Base-by-base conservation (phyloP, 305 asterid genomes). In the Solanum chacoense region DNA sequence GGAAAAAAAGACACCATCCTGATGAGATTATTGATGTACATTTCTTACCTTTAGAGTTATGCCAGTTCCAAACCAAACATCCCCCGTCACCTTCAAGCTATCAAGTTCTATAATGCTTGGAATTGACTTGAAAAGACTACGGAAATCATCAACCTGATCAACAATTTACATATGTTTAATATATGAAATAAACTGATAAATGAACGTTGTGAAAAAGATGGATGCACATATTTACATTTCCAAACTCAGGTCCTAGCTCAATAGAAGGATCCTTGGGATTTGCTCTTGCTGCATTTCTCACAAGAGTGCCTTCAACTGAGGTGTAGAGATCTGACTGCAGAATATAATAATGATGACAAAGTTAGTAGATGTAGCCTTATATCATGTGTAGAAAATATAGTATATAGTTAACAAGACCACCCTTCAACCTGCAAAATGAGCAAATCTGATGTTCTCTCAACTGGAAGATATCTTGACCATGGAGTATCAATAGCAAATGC, bases 71-170 rank as follows among this genome's bases (percentile, higher is more conserved):
- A 97, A 96, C 97, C 96, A 96, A 91, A 97, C 99, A 93, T 97
- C 95, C 91, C 99, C 99, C 16, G 94, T 91, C 91, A 96, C 98
- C 93, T 93, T 89, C 94, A 97, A 93, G 88, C 92, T 93, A 90
- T 95, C 96, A 85, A 97, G 99, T 89, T 91, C 98, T 90, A 97
- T n/a, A 91, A 96, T 87, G 89, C 95, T 94, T 20, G 99, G 99
- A 88, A 94, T 89, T 75, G 97, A 94, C 93, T 95, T 96, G 94
- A 97, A 94, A 75, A 98, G 98, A 89, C 78, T 89, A 50, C 59
- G 91, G 69, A 95, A 94, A 88, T 96, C 98, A 86, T 91, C 90
- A 75, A 95, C 93, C 98, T 96, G 93, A 77, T 83, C 87, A 89
- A 45, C 71, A 85, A 45, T 36, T 78, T 80, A 83, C 87, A 75